Percentiles rank a stretch among this genome's conserved stretches.
phyloP scores from a whole-genome alignment of 163 green algal genomes.

The Chloroidium sp. region DNA sequence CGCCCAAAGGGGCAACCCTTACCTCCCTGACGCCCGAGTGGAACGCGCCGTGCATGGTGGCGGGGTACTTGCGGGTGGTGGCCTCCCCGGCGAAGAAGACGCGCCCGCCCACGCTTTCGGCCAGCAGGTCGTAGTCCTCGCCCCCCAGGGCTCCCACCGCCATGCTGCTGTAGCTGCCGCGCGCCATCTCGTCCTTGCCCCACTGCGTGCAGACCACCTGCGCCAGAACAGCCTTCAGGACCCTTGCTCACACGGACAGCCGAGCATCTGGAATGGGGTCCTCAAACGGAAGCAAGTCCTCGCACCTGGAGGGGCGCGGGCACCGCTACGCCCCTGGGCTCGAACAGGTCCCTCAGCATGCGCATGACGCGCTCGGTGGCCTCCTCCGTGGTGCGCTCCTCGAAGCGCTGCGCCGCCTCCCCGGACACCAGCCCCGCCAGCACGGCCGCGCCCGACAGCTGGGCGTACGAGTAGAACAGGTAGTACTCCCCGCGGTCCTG shows the following conservation, averaged over 20 bases:
- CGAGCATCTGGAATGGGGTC: background rate
- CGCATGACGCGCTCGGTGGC: slow-evolving; percentile 57
- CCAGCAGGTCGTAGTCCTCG: slow-evolving; percentile 83
- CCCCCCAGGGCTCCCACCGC: slow-evolving; percentile 57
- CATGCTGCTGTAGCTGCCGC: slow-evolving; percentile 82
- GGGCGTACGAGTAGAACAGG: slow-evolving; percentile 83
- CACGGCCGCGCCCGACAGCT: slow-evolving; percentile 60
- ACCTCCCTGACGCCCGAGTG: slow-evolving; percentile 39
- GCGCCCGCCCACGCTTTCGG: slow-evolving; percentile 52
- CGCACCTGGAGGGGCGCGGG: slow-evolving; percentile 64
- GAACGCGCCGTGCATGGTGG: slow-evolving; percentile 96
- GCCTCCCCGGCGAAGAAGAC: slow-evolving; percentile 90
- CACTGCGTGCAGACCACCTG: slow-evolving; percentile 73
- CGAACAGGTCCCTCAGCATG: slow-evolving; percentile 68
- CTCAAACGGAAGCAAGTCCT: background rate
- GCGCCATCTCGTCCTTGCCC: slow-evolving; percentile 65
- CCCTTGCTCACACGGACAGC: background rate
- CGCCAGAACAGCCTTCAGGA: background rate
- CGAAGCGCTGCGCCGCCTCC: slow-evolving; percentile 42
- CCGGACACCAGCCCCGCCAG: slow-evolving; percentile 58
- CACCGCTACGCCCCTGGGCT: slow-evolving; percentile 36
- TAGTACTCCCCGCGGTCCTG: slow-evolving; percentile 73
- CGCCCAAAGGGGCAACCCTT: background rate
- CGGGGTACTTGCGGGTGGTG: slow-evolving; percentile 66
- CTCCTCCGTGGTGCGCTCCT: slow-evolving; percentile 28